Base-by-base conservation (phyloP, 2,329 filamentous ascomycete species). In the Cladosporium austrohemisphaericum region DNA sequence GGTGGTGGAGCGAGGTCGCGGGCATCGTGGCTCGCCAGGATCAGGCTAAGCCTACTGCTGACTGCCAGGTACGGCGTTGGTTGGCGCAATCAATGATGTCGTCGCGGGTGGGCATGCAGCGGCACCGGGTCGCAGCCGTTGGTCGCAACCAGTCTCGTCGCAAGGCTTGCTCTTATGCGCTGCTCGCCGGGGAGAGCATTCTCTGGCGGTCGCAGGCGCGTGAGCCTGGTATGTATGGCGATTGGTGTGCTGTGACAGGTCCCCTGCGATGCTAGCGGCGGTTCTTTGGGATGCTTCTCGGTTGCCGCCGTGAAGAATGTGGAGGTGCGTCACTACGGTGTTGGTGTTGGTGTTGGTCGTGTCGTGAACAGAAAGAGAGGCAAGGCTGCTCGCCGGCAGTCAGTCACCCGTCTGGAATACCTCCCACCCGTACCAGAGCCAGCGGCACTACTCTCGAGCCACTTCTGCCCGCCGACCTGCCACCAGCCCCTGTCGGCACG, bases 111-210 rank as follows among this genome's bases (percentile, higher is more conserved):
- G 40, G 7, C 22, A 22, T 43, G 40, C 40, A 26, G 14, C 28
- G 28, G 40, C 26, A 31, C 26, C 40, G 40, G 26, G 28, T 43
- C 26, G 20, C 26, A 3, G 31, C 29, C 41, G 31, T 10, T 23
- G 19, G 28, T 33, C 13, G 41, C 41, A 45, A 31, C 41, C 29
- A 33, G 31, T 45, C 29, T n/a, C 11, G 31, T 45, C 9, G 29
- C 41, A 45, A n/a, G n/a, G 20, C 41, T 44, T 28, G 19, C 20
- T 26, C 41, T 35, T 45, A 45, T 45, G 22, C 41, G 31, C 40
- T 14, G 40, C 7, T 35, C 29, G 22, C 35, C 9, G 9, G 19
- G 14, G 29, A 26, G 41, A 26, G 20, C 41, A 45, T 45, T 6
- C 35, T 31, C 20, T 16, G 29, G 29, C 19, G 13, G 13, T 35